Percentiles rank a stretch among this genome's conserved stretches.
Conservation (phyloP, 495 filamentous ascomycete species). For the Neurospora terricola region DNA sequence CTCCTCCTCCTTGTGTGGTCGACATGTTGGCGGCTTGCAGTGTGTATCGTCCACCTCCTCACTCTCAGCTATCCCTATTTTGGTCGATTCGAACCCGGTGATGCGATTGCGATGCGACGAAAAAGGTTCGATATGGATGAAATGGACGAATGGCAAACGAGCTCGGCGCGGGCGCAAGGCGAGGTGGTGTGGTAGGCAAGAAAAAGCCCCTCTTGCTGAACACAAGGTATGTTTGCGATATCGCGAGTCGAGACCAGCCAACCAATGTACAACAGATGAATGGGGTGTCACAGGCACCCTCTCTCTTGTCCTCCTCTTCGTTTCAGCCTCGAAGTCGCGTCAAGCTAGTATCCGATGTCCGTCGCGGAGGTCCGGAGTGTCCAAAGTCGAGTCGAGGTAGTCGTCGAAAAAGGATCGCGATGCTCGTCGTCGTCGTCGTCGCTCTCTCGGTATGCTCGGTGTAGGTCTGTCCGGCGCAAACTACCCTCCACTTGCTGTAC, state of each 20-base stretch:
- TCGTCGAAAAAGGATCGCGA: not conserved
- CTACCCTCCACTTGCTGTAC: not conserved
- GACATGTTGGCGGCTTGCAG: conserved; percentile 40
- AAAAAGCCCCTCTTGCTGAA: not conserved
- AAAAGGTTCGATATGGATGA: not conserved
- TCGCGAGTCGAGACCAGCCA: not conserved
- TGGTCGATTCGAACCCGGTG: not conserved
- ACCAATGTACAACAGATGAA: not conserved
- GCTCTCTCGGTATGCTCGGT: not conserved
- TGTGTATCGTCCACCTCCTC: not conserved
- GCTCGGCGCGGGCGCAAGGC: not conserved
- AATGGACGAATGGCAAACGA: not conserved
- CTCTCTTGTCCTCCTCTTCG: not conserved
- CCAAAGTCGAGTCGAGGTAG: not conserved
- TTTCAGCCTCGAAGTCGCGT: not conserved
- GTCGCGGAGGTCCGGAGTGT: not conserved
- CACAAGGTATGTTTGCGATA: not conserved
- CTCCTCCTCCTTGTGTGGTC: conserved; percentile 69
- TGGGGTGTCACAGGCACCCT: not conserved
- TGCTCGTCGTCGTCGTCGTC: not conserved
- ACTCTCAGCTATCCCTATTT: not conserved
- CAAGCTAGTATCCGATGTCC: not conserved
- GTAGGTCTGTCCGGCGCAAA: not conserved
- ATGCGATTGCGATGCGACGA: not conserved
- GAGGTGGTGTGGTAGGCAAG: not conserved